These are phyloP conservation scores for Dictyostelium brefeldianum DNA, from an alignment of 78 protist species.

Conservation along the genomic window DNA sequence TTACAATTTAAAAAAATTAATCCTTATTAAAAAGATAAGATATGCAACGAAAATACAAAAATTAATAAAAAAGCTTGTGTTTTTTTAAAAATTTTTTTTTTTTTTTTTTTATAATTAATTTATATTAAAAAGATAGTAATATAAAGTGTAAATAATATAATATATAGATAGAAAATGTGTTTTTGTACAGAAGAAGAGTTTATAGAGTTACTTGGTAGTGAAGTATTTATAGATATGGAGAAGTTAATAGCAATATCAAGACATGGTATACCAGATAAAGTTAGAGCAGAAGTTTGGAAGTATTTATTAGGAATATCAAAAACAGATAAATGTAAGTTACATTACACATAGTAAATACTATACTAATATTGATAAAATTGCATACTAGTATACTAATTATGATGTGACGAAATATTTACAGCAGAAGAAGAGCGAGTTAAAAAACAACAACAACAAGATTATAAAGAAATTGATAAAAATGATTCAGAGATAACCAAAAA, in stretches of 20 bases:
- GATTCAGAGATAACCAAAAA: slow-evolving; percentile 71
- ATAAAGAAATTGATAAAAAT: slow-evolving; percentile 83
- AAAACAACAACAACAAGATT: slow-evolving; percentile 79
- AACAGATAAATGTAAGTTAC: slow-evolving; percentile 67
- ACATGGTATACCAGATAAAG: slow-evolving; percentile 84
- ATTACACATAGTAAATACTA: no score
- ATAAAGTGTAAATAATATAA: neutral
- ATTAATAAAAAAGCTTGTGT: no score
- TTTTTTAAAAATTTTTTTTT: no score
- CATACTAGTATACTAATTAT: no score
- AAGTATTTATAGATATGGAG: slow-evolving; percentile 78
- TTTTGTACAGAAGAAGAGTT: slow-evolving; percentile 77
- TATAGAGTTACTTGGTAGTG: slow-evolving; percentile 56
- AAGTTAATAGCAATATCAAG: slow-evolving; percentile 70
- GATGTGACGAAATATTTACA: neutral
- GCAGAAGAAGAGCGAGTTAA: slow-evolving; percentile 78
- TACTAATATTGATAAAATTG: no score
- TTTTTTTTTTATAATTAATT: neutral
- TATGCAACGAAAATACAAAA: no score
- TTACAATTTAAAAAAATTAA: no score
- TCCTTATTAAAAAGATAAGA: no score
- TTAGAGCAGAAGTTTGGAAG: slow-evolving; percentile 84
- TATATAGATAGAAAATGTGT: slow-evolving; percentile 30
- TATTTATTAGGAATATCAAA: slow-evolving; percentile 77
- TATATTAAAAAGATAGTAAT: neutral